Evolutionary conservation across 2,329 filamentous ascomycete species (phyloP).

Genomic region (Cordyceps javanica): DNA sequence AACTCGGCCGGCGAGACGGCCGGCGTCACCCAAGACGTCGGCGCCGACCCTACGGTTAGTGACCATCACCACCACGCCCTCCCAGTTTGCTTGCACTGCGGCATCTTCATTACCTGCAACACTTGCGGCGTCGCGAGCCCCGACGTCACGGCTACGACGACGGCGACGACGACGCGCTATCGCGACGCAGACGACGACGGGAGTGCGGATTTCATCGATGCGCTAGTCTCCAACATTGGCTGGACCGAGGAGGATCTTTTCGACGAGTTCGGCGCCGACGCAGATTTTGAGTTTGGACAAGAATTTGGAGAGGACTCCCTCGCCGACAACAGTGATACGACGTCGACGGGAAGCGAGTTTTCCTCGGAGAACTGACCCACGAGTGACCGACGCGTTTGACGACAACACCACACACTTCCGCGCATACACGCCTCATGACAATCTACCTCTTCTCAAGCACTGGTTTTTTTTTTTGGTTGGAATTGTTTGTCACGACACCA

Average conservation of each 20-base stretch:
- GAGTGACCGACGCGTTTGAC: not conserved
- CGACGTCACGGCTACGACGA: conserved; percentile 14
- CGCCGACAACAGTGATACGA: not conserved
- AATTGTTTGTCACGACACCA: not conserved
- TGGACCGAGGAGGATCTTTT: conserved; percentile 28
- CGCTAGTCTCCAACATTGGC: not conserved
- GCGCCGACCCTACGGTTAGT: conserved; percentile 98
- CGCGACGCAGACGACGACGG: conserved; percentile 10
- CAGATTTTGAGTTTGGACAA: conserved; percentile 12
- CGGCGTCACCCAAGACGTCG: conserved; percentile 95
- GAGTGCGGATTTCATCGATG: conserved; percentile 20
- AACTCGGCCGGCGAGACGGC: conserved; percentile 91
- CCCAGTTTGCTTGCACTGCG: conserved; percentile 42
- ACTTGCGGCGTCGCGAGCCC: conserved; percentile 28
- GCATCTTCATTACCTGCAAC: conserved; percentile 36
- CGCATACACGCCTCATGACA: not conserved
- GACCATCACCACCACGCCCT: conserved; percentile 27
- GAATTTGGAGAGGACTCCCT: not conserved
- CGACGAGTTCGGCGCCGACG: conserved; percentile 21
- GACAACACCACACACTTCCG: not conserved
- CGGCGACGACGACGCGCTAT: conserved; percentile 15
- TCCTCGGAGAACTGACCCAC: not conserved
- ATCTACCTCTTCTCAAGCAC: not conserved
- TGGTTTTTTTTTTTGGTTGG: not conserved
- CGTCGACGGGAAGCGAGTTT: not conserved